Base-by-base conservation (phyloP, 2,329 filamentous ascomycete species). In the Seiridium cupressi region DNA sequence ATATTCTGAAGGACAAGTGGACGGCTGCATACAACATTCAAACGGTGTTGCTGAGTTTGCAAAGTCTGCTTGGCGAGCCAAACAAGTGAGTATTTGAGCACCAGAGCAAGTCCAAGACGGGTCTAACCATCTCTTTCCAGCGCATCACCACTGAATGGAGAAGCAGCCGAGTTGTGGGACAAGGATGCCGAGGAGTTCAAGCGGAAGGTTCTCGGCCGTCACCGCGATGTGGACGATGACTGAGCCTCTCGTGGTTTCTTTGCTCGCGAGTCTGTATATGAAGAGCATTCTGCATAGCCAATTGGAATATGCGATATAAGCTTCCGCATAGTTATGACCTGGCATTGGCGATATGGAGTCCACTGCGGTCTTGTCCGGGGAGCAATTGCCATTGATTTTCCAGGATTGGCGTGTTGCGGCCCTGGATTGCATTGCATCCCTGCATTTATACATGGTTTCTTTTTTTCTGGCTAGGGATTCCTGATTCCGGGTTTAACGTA, bases 1-100 rank as follows among this genome's bases (percentile, higher is more conserved):
- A 99, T 72, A 99, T 99, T 67, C 83, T 99, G 65, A 98, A 97
- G 84, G 95, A 98, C 77, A 97, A 97, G 81, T 99, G 95, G 95
- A 97, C 93, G 61, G 93, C 95, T 18, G 93, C 96, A 48, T 96
- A 97, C 84, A 98, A 98, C 72, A 93, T 96, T 63, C 92, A 96
- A 76, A 96, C 90, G 51, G 92, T 99, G 51, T 81, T 99, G 59
- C 77, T 99, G 70, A 98, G 94, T 69, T 78, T 99, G 76, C 95
- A 99, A 79, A 97, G 93, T 76, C 80, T 99, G 71, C 84, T 99
- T 38, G 95, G 94, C 34, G 95, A 99, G 78, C 95, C 95, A 42
- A 99, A 99, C 80, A 99, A 99, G 95, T 98, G 80, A 76, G 91
- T 79, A 5, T n/a, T 54, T 49, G 26, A 44, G 10, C 2, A 36